Evolutionary conservation across 768 basidiomycete genomes (phyloP), one percentile per base, ranked within the genome.

Genomic region (Tubosaeta sp.): DNA sequence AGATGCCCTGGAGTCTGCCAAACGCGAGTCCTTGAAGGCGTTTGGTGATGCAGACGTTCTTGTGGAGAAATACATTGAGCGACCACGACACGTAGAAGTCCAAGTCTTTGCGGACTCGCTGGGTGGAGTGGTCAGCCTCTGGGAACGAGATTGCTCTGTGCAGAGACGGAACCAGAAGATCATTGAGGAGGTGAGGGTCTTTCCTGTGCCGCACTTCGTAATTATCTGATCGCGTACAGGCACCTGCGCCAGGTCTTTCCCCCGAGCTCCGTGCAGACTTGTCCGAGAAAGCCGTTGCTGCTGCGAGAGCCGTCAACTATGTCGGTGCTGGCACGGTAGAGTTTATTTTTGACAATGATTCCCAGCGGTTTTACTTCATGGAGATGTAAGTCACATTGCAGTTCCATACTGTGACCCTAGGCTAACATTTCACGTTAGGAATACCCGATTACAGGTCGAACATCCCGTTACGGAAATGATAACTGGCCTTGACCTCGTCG

Each of bases 381-480:
- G 94, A 97, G 71, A 95, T 95, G 91, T 85, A 59, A 48, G 85
- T 63, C 25, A 22, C 43, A 11, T 12, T 11, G 12, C 32, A 2
- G 16, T 10, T 33, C 47, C 17, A 0, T 27, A 43, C 29, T 16
- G 25, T 11, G 25, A 19, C 14, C 22, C n/a, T 5, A 25, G 38
- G 25, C 46, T 49, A 16, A 58, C 37, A 9, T 19, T 43, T 19
- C 3, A 51, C 25, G 31, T 9, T 38, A 90, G 88, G 89, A 91
- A 91, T 60, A 91, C 89, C 11, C 78, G 89, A 34, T 65, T 91
- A 39, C 91, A 92, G 70, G 89, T 91, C 29, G 91, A 95, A 60
- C 93, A 95, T 65, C 92, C 92, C 13, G 89, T 95, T 27, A 94
- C 93, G 1, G 93, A 95, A 70, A 95, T 95, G 86, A 83, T 97